Percentiles rank a stretch among this genome's conserved stretches.
phyloP scores from a whole-genome alignment of 2,329 filamentous ascomycete species.

The Kalmusia sp. region DNA sequence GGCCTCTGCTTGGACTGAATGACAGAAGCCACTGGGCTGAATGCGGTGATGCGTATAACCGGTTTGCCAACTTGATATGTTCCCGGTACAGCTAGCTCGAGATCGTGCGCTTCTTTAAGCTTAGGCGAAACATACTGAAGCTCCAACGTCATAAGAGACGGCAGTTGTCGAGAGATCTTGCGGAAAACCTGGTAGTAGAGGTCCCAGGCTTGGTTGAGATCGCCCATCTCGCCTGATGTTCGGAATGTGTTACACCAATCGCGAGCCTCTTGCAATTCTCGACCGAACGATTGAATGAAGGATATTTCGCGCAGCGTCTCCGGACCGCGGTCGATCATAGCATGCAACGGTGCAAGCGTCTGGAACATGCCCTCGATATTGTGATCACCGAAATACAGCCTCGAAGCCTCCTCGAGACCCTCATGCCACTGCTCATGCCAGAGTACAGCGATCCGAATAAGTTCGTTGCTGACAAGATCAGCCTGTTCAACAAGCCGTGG shows the following conservation, averaged over 20 bases:
- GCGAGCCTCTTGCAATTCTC: conserved; percentile 91
- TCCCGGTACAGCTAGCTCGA: conserved; percentile 94
- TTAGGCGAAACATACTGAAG: conserved; percentile 97
- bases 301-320: conserved; percentile 96
- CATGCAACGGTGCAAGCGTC: conserved; percentile 87
- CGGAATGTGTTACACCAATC: conserved; percentile 96
- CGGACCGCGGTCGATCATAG: conserved; percentile 86
- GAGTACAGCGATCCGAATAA: conserved; percentile 94
- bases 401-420: conserved; percentile 92
- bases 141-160: conserved; percentile 90
- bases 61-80: conserved; percentile 84
- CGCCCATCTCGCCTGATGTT: conserved; percentile 85
- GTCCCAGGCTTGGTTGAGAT: conserved; percentile 98
- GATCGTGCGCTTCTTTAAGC: conserved; percentile 80
- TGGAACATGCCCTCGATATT: conserved; percentile 98
- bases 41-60: conserved; percentile 84
- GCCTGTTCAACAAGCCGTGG: conserved; percentile 92
- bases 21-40: conserved; percentile 87
- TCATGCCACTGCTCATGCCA: conserved; percentile 99
- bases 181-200: conserved; percentile 99
- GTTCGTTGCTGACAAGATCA: conserved; percentile 91
- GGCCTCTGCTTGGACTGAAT: conserved; percentile 98
- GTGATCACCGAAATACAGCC: conserved; percentile 95
- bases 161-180: conserved; percentile 90
- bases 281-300: conserved; percentile 95